A percentile compares a stretch with the other conserved stretches of the same genome.
phyloP scores from a whole-genome alignment of 441 rosid genomes.

The Pelargonium cotyledonis region DNA sequence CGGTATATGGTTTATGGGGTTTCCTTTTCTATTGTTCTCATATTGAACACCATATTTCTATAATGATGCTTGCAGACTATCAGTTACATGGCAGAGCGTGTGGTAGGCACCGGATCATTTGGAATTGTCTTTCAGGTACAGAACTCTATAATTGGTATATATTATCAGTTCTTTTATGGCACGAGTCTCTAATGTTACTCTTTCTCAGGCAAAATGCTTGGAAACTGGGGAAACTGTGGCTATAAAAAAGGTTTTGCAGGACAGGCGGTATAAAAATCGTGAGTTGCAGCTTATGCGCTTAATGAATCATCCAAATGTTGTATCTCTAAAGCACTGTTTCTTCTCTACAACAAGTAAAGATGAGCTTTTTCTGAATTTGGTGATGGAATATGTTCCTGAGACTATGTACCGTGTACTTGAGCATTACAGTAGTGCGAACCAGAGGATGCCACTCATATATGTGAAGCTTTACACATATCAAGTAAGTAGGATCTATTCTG shows the following conservation, averaged over 20 bases:
- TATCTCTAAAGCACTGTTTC: slow-evolving; percentile 91
- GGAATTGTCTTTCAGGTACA: slow-evolving; percentile 86
- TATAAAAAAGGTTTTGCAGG: slow-evolving; percentile 92
- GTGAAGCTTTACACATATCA: slow-evolving; percentile 90
- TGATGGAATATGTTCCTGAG: slow-evolving; percentile 95
- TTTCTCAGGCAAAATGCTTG: slow-evolving; percentile 74
- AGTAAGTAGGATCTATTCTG: slow-evolving; percentile 35
- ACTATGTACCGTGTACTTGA: slow-evolving; percentile 77
- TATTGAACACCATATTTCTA: background rate
- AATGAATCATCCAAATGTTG: slow-evolving; percentile 92
- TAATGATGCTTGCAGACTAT: slow-evolving; percentile 50
- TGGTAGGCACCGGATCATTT: slow-evolving; percentile 90
- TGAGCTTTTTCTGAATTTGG: slow-evolving; percentile 89
- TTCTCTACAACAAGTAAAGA: slow-evolving; percentile 84
- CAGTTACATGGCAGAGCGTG: slow-evolving; percentile 97
- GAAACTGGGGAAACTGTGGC: slow-evolving; percentile 96
- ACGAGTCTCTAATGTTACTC: slow-evolving; percentile 11
- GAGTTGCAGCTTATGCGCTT: slow-evolving; percentile 91
- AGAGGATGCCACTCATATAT: slow-evolving; percentile 78
- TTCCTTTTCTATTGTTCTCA: slow-evolving; percentile 12
- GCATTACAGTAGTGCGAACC: slow-evolving; percentile 79
- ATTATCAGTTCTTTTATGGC: background rate
- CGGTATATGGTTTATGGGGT: background rate
- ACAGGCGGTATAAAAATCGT: slow-evolving; percentile 84
- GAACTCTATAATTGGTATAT: slow-evolving; percentile 6